Percentiles rank a stretch among this genome's conserved stretches.
phyloP scores from a whole-genome alignment of 148 eudicot species.

The Talinum fruticosum region DNA sequence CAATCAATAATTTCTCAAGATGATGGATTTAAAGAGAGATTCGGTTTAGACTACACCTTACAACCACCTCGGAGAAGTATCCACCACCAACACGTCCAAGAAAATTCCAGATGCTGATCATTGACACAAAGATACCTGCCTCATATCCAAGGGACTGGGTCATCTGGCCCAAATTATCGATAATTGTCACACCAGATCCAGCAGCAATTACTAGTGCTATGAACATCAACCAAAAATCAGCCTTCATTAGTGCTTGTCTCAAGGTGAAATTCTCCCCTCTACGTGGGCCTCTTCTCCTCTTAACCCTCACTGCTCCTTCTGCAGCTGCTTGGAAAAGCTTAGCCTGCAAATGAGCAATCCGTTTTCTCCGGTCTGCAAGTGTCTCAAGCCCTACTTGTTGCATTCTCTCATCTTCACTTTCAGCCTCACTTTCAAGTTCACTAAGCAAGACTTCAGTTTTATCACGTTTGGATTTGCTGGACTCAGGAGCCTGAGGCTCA shows the following conservation, averaged over 20 bases:
- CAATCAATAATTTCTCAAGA: constrained; percentile 22
- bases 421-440: constrained; percentile 41
- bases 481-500: constrained; percentile 29
- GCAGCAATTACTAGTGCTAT: constrained; percentile 57
- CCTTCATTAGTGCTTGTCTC: constrained; percentile 45
- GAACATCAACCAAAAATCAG: constrained; percentile 81
- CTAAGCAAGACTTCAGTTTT: constrained; percentile 43
- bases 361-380: constrained; percentile 29
- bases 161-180: constrained; percentile 69
- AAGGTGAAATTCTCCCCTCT: constrained; percentile 59
- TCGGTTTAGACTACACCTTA: constrained; percentile 44
- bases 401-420: constrained; percentile 46
- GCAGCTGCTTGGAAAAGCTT: constrained; percentile 60
- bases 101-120: constrained; percentile 70
- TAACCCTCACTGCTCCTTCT: constrained; percentile 55
- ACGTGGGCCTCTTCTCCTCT: constrained; percentile 44
- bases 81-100: constrained; percentile 78
- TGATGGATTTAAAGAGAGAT: constrained; percentile 38
- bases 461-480: constrained; percentile 14
- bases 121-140: constrained; percentile 48
- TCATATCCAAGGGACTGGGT: constrained; percentile 49
- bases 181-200: constrained; percentile 52
- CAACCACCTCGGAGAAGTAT: constrained; percentile 57
- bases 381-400: constrained; percentile 14
- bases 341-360: constrained; percentile 53